Conservation (phyloP, 164 flowering plant genomes). For the Magnolia sinica region DNA sequence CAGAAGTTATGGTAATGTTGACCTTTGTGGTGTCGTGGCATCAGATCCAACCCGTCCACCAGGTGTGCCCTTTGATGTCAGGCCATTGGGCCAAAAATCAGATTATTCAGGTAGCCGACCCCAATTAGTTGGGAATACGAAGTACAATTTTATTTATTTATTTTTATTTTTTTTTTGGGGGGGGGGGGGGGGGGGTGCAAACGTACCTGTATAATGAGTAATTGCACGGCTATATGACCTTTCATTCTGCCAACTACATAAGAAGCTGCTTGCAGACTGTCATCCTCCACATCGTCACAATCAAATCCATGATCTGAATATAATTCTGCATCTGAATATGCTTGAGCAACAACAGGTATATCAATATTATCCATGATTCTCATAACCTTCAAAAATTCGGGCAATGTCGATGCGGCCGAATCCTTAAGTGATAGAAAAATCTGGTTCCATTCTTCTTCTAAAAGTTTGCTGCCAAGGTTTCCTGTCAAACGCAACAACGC, state of each 20-base stretch:
- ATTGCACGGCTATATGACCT: slow-evolving; percentile 73
- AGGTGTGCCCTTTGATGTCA: no score
- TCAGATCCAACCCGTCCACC: no score
- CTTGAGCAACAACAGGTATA: slow-evolving; percentile 43
- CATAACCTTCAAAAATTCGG: slow-evolving; percentile 57
- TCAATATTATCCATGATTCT: slow-evolving; percentile 63
- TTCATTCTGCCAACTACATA: slow-evolving; percentile 77
- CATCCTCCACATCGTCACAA: slow-evolving; percentile 75
- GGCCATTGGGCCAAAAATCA: no score
- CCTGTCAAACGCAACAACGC: slow-evolving; percentile 62
- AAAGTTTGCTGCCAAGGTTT: slow-evolving; percentile 54
- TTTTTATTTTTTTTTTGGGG: no score
- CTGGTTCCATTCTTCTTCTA: slow-evolving; percentile 77
- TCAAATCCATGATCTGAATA: slow-evolving; percentile 47
- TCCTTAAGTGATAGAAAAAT: slow-evolving; percentile 65
- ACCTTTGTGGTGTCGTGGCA: no score
- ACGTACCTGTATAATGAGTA: slow-evolving; percentile 71
- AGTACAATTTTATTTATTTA: no score
- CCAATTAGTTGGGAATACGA: no score
- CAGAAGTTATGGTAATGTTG: no score
- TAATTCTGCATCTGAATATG: slow-evolving; percentile 40
- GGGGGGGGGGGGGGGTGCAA: not conserved
- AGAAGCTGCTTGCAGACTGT: slow-evolving; percentile 69
- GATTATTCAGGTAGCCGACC: no score
- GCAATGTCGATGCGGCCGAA: slow-evolving; percentile 56